phyloP scores from a whole-genome alignment of 768 basidiomycete species.

The Leccinum truebloodii region DNA sequence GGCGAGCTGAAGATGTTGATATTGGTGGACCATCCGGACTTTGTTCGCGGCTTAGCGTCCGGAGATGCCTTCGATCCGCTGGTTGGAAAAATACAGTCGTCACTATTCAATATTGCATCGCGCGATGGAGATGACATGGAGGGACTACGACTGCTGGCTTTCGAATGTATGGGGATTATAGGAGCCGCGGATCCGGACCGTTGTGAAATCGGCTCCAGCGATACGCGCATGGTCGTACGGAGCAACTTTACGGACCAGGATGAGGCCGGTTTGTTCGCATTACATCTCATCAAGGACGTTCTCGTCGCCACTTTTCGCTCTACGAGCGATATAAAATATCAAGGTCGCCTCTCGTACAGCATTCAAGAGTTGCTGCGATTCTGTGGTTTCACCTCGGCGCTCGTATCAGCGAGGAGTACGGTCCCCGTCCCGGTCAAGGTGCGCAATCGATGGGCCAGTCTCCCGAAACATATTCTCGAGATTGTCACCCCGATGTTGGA shows the following conservation, averaged over 20 bases:
- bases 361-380: constrained; percentile 90
- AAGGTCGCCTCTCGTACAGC: constrained; percentile 83
- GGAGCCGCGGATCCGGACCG: constrained; percentile 97
- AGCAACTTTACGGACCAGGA: constrained; percentile 79
- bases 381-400: constrained; percentile 81
- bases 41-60: constrained; percentile 63
- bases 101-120: constrained; percentile 67
- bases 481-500: constrained; percentile 84
- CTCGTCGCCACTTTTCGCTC: constrained; percentile 90
- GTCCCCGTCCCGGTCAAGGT: constrained; percentile 61
- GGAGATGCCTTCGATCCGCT: constrained; percentile 87
- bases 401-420: constrained; percentile 55
- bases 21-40: constrained; percentile 45
- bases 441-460: constrained; percentile 71
- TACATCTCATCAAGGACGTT: constrained; percentile 83
- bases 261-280: constrained; percentile 76
- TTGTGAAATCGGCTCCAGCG: constrained; percentile 62
- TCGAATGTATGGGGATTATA: constrained; percentile 87
- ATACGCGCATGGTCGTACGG: constrained; percentile 68
- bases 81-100: constrained; percentile 65
- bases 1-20: constrained; percentile 75
- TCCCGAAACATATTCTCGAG: constrained; percentile 84
- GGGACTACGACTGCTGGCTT: constrained; percentile 65
- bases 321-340: constrained; percentile 92
- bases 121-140: constrained; percentile 81